These are phyloP conservation scores for Warburgia ugandensis DNA, from an alignment of 164 flowering plant species.

Conservation along the genomic window DNA sequence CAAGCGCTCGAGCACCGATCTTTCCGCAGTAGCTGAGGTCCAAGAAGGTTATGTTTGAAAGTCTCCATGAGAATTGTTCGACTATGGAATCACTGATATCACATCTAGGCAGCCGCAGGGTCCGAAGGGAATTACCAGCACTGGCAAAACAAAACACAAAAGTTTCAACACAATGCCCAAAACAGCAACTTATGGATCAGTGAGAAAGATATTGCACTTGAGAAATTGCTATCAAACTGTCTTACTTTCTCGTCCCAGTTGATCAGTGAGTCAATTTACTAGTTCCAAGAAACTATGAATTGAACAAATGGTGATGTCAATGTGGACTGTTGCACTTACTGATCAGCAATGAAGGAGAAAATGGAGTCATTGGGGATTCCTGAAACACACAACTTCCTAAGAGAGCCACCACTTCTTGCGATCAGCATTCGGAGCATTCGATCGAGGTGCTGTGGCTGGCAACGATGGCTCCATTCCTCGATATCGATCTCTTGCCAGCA, in stretches of 20 bases:
- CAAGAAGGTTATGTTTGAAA: slow-evolving; percentile 41
- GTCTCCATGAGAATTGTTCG: slow-evolving; percentile 38
- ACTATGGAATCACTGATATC: slow-evolving; percentile 45
- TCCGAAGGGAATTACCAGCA: slow-evolving; percentile 53
- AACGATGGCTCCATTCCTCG: slow-evolving; percentile 55
- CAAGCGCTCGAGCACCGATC: slow-evolving; percentile 37
- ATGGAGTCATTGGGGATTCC: slow-evolving; percentile 24
- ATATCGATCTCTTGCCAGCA: slow-evolving; percentile 96
- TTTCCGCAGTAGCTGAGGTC: slow-evolving; percentile 54
- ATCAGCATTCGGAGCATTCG: slow-evolving; percentile 56
- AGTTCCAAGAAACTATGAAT: too few species aligned
- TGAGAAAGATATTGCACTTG: too few species aligned
- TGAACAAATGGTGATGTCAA: too few species aligned
- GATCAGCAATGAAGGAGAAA: slow-evolving; percentile 55
- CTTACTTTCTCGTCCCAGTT: too few species aligned
- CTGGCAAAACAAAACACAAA: slow-evolving; percentile 26
- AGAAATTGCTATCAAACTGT: too few species aligned
- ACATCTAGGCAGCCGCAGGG: slow-evolving; percentile 49
- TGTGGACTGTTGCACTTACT: slow-evolving; percentile 52
- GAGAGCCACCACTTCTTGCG: slow-evolving; percentile 51
- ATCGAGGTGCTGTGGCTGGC: slow-evolving; percentile 33
- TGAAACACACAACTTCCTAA: slow-evolving; percentile 48
- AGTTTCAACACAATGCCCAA: too few species aligned
- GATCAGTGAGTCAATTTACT: too few species aligned
- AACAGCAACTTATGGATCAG: too few species aligned